phyloP scores from a whole-genome alignment of 306 rosid species.

The Vicia faba region DNA sequence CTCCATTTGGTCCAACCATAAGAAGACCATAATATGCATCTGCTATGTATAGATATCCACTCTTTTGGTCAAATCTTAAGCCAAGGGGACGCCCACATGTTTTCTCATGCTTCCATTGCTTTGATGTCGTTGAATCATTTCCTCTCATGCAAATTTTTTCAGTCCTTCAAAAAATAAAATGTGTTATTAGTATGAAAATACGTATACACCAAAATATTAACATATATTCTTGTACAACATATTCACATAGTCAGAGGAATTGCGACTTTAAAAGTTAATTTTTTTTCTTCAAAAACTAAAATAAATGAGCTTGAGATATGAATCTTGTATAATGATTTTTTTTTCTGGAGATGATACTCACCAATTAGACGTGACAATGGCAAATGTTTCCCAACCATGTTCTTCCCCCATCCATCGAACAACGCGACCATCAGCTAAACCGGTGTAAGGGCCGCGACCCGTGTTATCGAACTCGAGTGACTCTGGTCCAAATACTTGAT shows the following conservation, averaged over 20 bases:
- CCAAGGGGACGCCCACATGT: slow-evolving; percentile 88
- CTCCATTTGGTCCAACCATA: slow-evolving; percentile 82
- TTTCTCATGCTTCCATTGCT: slow-evolving; percentile 93
- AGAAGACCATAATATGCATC: slow-evolving; percentile 88
- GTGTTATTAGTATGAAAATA: neutral
- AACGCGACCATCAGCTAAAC: slow-evolving; percentile 88
- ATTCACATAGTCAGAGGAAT: too few species aligned
- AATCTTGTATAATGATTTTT: too few species aligned
- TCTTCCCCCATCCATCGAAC: slow-evolving; percentile 93
- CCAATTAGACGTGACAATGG: slow-evolving; percentile 80
- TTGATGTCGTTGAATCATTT: slow-evolving; percentile 68
- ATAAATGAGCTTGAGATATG: too few species aligned
- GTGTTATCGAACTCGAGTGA: slow-evolving; percentile 73
- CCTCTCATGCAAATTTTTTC: slow-evolving; percentile 74
- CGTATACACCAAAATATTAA: too few species aligned
- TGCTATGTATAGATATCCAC: slow-evolving; percentile 76
- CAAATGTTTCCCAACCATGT: slow-evolving; percentile 92
- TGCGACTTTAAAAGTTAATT: too few species aligned
- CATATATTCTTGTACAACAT: too few species aligned
- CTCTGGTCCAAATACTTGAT: slow-evolving; percentile 88
- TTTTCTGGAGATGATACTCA: neutral
- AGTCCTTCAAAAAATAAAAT: slow-evolving; percentile 51
- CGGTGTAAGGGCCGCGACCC: slow-evolving; percentile 88
- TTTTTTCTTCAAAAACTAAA: too few species aligned
- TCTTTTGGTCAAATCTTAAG: slow-evolving; percentile 67